Base-by-base conservation (phyloP, 768 basidiomycete genomes). In the Tricholoma saponaceum region DNA sequence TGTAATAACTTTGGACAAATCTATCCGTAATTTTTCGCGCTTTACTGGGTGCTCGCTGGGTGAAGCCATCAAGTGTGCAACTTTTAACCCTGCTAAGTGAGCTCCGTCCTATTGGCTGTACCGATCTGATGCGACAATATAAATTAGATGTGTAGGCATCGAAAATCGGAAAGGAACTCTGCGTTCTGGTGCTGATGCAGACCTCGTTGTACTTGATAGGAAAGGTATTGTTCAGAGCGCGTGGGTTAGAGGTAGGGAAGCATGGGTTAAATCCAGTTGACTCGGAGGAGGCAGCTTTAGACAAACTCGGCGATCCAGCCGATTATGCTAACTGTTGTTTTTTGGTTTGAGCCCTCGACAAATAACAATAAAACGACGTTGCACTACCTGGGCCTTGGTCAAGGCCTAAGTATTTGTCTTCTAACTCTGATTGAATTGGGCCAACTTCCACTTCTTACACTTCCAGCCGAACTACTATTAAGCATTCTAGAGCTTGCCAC, bases 41-140 rank as follows among this genome's bases (percentile, higher is more conserved):
- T 96, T 92, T 70, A 92, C 93, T 0, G 89, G 88, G 5, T 90
- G 90, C 66, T 84, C 91, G 37, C 75, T 96, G 23, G 85, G 87
- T 23, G 83, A 93, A 70, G 89, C 93, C 22, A 87, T 96, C 71
- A 84, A 85, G 57, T 94, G 92, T 66, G 91, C 88, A 41, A 95
- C 93, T 1, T 84, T 80, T 65, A 91, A 92, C 64, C 91, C 93
- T 14, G 93, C 94, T 2, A 87, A 81, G 83, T 89, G 63, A 56
- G 83, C 66, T 32, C 16, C 18, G 10, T 9, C 7, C 26, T 30
- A 30, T 30, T 28, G 4, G 28, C 4, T 18, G 7, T 8, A 18
- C 26, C 3, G 28, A 26, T 6, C 10, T 44, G 28, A 58, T 33
- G 58, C 20, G 46, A 39, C n/a, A 39, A 30, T 37, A 16, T 37